Evolutionary conservation across 495 filamentous ascomycete species (phyloP).

Genomic region (Peziza echinospora): DNA sequence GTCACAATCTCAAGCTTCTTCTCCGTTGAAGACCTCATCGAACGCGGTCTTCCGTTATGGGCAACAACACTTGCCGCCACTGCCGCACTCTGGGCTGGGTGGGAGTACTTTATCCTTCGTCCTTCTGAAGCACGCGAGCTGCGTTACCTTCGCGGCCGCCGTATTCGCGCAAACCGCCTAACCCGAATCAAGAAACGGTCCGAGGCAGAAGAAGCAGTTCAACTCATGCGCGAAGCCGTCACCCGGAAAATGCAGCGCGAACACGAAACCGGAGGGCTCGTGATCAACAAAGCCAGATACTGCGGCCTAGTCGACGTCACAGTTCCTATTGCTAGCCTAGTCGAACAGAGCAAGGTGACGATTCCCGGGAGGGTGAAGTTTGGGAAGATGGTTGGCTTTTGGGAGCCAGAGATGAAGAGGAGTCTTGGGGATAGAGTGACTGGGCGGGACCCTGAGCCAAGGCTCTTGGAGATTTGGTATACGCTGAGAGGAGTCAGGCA

Average conservation of each 20-base stretch:
- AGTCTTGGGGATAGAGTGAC: too few species aligned
- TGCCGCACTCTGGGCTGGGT: neutral
- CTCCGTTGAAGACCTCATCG: slow-evolving; percentile 15
- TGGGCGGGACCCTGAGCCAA: too few species aligned
- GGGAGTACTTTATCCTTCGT: slow-evolving; percentile 28
- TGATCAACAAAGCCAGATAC: too few species aligned
- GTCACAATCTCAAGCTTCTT: slow-evolving; percentile 13
- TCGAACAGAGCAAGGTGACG: too few species aligned
- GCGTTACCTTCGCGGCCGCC: slow-evolving; percentile 20
- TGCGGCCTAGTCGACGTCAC: too few species aligned
- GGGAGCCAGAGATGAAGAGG: too few species aligned
- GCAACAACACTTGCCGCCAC: slow-evolving; percentile 26
- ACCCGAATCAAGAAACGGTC: slow-evolving; percentile 24
- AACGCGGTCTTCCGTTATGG: slow-evolving; percentile 27
- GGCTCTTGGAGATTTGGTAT: too few species aligned
- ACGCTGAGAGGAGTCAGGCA: too few species aligned
- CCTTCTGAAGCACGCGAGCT: slow-evolving; percentile 23
- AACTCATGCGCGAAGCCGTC: slow-evolving; percentile 31
- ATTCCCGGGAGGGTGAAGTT: too few species aligned
- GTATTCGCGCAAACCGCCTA: slow-evolving; percentile 24
- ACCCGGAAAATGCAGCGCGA: slow-evolving; percentile 26
- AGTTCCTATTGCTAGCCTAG: too few species aligned
- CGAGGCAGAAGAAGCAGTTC: slow-evolving; percentile 31
- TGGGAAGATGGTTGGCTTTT: too few species aligned
- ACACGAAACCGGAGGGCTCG: slow-evolving; percentile 16